Evolutionary conservation across 345 rosid species (phyloP).

Genomic region (Brassica cretica): DNA sequence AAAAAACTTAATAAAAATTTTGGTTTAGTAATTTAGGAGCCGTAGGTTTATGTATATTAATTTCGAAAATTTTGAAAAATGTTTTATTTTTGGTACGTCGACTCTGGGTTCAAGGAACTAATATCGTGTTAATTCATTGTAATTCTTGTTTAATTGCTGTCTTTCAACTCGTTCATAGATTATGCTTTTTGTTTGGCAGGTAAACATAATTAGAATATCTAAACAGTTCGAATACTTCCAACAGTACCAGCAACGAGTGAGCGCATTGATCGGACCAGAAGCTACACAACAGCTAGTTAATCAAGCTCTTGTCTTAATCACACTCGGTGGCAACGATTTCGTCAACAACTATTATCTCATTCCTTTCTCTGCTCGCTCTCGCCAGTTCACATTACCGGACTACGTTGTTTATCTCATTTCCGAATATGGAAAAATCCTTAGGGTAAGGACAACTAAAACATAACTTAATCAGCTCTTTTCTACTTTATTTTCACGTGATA

Average conservation of each 20-base stretch:
- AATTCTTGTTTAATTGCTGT: background rate
- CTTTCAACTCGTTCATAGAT: background rate
- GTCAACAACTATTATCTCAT: conserved; percentile 89
- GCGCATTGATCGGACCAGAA: conserved; percentile 57
- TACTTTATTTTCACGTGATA: conserved; percentile 1
- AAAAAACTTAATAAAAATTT: no score
- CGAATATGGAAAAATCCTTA: conserved; percentile 68
- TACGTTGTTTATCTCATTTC: conserved; percentile 71
- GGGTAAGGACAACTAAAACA: conserved; percentile 40
- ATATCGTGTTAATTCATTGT: background rate
- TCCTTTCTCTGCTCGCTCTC: conserved; percentile 82
- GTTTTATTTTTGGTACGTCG: background rate
- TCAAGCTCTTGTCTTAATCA: conserved; percentile 68
- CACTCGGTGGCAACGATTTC: conserved; percentile 90
- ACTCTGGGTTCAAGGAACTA: background rate
- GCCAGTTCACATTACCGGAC: conserved; percentile 65
- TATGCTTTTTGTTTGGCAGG: conserved; percentile 41
- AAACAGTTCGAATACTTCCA: conserved; percentile 61
- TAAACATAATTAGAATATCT: conserved; percentile 73
- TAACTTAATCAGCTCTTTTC: background rate
- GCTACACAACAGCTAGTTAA: conserved; percentile 58
- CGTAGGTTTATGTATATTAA: background rate
- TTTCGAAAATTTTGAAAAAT: no score
- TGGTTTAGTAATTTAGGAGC: background rate
- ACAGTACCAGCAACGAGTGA: conserved; percentile 66